Conservation (phyloP, 495 filamentous ascomycete species). For the Trichoderma gamsii region DNA sequence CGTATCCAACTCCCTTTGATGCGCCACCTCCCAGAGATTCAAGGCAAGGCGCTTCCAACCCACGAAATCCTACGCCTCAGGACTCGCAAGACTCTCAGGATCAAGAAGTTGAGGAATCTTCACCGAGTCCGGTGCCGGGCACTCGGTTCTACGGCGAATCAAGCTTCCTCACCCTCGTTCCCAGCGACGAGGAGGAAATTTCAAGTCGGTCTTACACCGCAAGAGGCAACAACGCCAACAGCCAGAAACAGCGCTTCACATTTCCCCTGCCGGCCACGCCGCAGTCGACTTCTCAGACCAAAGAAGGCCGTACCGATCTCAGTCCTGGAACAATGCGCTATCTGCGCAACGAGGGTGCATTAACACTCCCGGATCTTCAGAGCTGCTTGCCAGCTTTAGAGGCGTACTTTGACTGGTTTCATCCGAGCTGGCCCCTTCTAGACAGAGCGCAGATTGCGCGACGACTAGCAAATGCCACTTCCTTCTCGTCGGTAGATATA, state of each 20-base stretch:
- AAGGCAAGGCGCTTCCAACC: neutral
- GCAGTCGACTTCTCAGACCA: neutral
- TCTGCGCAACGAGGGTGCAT: conserved; percentile 51
- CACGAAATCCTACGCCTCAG: neutral
- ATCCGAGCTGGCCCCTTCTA: conserved; percentile 66
- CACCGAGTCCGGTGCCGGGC: neutral
- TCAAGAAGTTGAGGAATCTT: neutral
- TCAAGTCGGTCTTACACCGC: neutral
- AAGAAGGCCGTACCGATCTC: neutral
- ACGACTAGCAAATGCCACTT: conserved; percentile 48
- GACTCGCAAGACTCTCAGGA: neutral
- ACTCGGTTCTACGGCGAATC: conserved; percentile 16
- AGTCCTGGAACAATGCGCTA: conserved; percentile 15
- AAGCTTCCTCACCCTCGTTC: conserved; percentile 15
- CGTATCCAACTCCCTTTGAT: neutral
- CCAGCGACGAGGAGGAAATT: neutral
- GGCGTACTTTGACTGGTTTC: conserved; percentile 62
- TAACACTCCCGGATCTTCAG: conserved; percentile 51
- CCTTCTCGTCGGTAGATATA: conserved; percentile 45
- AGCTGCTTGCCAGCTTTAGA: conserved; percentile 58
- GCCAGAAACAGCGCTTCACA: neutral
- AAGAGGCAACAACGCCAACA: neutral
- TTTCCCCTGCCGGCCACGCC: conserved; percentile 14
- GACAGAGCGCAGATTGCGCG: conserved; percentile 60
- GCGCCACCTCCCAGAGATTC: neutral